A percentile compares a stretch with the other conserved stretches of the same genome.
phyloP scores from a whole-genome alignment of 441 rosid species.

The Melastoma candidum region DNA sequence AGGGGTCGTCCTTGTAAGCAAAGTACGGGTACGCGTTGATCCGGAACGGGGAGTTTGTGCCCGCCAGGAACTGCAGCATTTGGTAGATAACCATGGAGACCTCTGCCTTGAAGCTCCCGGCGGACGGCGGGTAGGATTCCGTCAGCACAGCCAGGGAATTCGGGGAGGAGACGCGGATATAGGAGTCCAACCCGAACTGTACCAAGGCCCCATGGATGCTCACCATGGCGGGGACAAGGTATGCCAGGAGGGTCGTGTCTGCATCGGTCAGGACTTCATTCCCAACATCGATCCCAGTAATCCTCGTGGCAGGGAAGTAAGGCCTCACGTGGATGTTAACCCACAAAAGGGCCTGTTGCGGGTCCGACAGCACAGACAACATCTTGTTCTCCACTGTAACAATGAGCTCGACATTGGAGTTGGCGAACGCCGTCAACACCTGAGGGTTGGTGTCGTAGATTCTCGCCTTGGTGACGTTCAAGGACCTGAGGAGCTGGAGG shows the following conservation, averaged over 20 bases:
- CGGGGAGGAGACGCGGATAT: slow-evolving; percentile 53
- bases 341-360: slow-evolving; percentile 66
- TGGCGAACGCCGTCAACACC: slow-evolving; percentile 43
- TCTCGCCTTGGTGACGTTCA: slow-evolving; percentile 44
- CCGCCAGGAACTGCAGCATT: slow-evolving; percentile 29
- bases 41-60: slow-evolving; percentile 45
- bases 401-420: slow-evolving; percentile 41
- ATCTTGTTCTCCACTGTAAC: slow-evolving; percentile 58
- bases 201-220: slow-evolving; percentile 50
- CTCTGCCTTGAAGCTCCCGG: slow-evolving; percentile 45
- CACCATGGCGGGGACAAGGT: slow-evolving; percentile 50
- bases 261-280: slow-evolving; percentile 45
- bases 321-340: slow-evolving; percentile 51
- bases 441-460: slow-evolving; percentile 65
- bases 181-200: slow-evolving; percentile 43
- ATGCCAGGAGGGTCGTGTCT: slow-evolving; percentile 34
- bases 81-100: slow-evolving; percentile 37
- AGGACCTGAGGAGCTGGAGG: slow-evolving; percentile 35
- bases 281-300: slow-evolving; percentile 55
- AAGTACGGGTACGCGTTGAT: slow-evolving; percentile 71
- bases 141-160: slow-evolving; percentile 42
- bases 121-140: slow-evolving; percentile 61
- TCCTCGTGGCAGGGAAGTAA: slow-evolving; percentile 47
- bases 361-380: slow-evolving; percentile 37
- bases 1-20: slow-evolving; percentile 52